These are phyloP conservation scores for Mycosphaerella sp. DNA, from an alignment of 2,329 filamentous ascomycete genomes.

Conservation along the genomic window DNA sequence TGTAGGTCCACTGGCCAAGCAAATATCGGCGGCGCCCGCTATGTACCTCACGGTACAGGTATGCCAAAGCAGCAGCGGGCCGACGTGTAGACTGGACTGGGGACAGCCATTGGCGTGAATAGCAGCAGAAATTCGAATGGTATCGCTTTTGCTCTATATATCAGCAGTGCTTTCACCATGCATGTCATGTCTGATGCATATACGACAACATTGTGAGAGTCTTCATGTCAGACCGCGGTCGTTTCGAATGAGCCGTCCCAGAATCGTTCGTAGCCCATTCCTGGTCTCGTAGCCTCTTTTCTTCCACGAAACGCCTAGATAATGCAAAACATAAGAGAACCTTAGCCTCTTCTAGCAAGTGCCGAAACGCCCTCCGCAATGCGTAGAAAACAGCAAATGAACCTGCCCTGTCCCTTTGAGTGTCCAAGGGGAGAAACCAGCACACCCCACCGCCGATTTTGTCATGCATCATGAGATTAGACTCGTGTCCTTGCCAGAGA, in stretches of 20 bases:
- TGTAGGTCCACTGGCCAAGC: no score
- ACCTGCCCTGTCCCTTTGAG: neutral
- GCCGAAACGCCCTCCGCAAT: constrained; percentile 3
- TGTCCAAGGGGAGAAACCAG: constrained; percentile 1
- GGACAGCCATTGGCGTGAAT: neutral
- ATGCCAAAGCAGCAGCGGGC: neutral
- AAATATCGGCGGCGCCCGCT: no score
- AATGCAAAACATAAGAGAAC: constrained; percentile 8
- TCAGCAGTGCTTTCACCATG: neutral
- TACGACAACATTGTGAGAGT: neutral
- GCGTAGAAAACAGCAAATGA: neutral
- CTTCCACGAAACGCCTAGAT: constrained; percentile 4
- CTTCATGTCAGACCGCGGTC: neutral
- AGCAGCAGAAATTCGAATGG: neutral
- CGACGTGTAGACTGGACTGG: no score
- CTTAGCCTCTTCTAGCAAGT: neutral
- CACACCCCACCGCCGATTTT: neutral
- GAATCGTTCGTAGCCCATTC: constrained; percentile 7
- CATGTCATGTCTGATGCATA: neutral
- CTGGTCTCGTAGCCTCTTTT: constrained; percentile 9
- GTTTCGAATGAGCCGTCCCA: neutral
- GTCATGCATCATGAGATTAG: constrained; percentile 18
- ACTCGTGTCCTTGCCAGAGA: constrained; percentile 27
- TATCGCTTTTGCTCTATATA: neutral
- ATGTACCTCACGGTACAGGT: no score